Evolutionary conservation across 306 rosid genomes (phyloP), one percentile per base, ranked within the genome.

Genomic region (Cucumis cinereus): DNA sequence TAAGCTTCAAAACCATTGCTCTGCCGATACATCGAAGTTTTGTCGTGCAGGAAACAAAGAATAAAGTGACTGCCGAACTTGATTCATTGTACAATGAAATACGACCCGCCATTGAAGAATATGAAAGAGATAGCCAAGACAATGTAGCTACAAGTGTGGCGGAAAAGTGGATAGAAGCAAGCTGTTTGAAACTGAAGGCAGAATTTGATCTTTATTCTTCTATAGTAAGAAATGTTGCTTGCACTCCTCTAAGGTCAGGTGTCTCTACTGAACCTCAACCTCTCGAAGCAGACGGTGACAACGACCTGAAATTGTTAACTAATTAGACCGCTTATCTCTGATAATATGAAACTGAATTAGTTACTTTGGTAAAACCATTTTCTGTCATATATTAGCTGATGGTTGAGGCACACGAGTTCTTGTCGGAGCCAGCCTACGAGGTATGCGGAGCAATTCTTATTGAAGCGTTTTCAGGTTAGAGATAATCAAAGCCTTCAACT

Each of bases 61-160:
- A 83, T 5, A 86, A 85, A 1, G 93, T 91, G 10, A 56, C 84
- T 28, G 52, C 88, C 9, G 86, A 80, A 33, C 96, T 94, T 52
- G 93, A 91, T 79, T 78, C 88, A 45, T 80, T 94, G 50, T 94
- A 91, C 82, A 85, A 91, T 64, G 98, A 94, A 82, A 91, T 94
- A 76, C 82, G 98, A 56, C 98, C 98, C 19, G 96, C 98, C 76
- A 94, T 94, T 75, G 98, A 94, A 87, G 98, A 94, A 80, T 90
- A 94, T 41, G 97, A 94, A 82, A 88, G 97, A 83, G 97, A 91
- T 79, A 87, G 81, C 83, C 98, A 94, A 87, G 97, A 94, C 81
- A 90, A 80, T 69, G 98, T 93, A 28, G 88, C 98, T 10, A 93
- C 97, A 2, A 83, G 86, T 17, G 97, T 93, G 7, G 98, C 98